Evolutionary conservation across 1,139 yeast genomes (phyloP), one percentile per base, ranked within the genome.

Genomic region (Magnusiomyces tetraspermus): DNA sequence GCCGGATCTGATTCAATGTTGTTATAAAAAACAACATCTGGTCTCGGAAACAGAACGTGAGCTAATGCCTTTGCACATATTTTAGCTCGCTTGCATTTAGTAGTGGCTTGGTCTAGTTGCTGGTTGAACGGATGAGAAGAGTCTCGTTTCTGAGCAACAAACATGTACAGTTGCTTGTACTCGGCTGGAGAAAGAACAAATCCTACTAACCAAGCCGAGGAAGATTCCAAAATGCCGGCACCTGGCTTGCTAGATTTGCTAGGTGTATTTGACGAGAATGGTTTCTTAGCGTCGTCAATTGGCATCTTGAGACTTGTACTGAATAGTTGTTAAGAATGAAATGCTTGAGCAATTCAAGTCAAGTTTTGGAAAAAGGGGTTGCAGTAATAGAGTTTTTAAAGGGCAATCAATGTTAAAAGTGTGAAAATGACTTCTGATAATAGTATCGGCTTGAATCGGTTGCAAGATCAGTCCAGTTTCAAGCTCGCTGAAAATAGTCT

Each of bases 161-260:
- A 3, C 2, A 23, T 36, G 42, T 46, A 46, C 15, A 46, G 11
- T 11, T 23, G 21, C 2, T 17, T 8, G 42, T 46, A 46, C 23
- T 46, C 49, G 17, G 15, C 41, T 22, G 49, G 49, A 22, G 49
- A 36, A 23, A 46, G 21, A 17, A 36, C 28, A 26, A 46, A 46
- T 19, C 49, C 49, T 6, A 46, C 49, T n/a, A 37, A 24, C 22
- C 33, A 46, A 6, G 49, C 49, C 15, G 49, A 46, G 21, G 49
- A 33, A 15, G 41, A 33, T 36, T 46, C 49, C 15, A 46, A 36
- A 22, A 36, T 13, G 22, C 49, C 49, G 19, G 49, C 42, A 38
- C 21, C 42, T 19, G 15, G 22, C 17, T 15, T 24, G 5, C n/a
- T 15, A 19, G 24, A 19, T 5, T 22, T 6, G 17, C n/a, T 15